Evolutionary conservation across 1,284 basidiomycete genomes (phyloP).

Genomic region (Rhodotorula glutinis): DNA sequence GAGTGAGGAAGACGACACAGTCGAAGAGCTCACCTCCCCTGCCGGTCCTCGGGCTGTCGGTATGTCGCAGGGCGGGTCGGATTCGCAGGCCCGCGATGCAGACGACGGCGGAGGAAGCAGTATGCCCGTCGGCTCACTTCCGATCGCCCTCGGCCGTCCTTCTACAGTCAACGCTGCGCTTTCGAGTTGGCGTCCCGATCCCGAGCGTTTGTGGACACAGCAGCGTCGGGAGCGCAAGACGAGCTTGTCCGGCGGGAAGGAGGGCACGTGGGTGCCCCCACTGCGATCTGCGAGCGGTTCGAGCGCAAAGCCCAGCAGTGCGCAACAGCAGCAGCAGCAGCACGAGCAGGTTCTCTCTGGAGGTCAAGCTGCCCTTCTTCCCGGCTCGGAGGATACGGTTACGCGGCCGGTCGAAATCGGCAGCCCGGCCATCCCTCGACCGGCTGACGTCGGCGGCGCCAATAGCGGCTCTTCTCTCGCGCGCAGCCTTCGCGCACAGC

Average conservation of each 20-base stretch:
- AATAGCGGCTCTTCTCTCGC: background rate
- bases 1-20: background rate
- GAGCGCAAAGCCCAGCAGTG: background rate
- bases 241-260: background rate
- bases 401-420: slow-evolving; percentile 19
- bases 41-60: background rate
- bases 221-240: slow-evolving; percentile 18
- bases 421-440: slow-evolving; percentile 1
- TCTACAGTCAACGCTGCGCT: slow-evolving; percentile 14
- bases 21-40: background rate
- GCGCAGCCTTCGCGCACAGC: slow-evolving; percentile 2
- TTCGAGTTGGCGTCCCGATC: slow-evolving; percentile 27
- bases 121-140: slow-evolving; percentile 28
- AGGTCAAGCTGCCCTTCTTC: background rate
- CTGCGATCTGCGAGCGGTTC: background rate
- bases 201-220: slow-evolving; percentile 23
- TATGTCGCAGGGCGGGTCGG: background rate
- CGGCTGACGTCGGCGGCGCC: background rate
- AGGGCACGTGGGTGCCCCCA: slow-evolving; percentile 2
- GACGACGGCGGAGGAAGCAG: background rate
- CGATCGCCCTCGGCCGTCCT: slow-evolving; percentile 32
- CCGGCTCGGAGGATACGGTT: background rate
- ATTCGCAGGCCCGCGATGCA: background rate
- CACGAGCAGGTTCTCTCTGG: background rate
- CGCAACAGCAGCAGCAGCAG: background rate